Base-by-base conservation (phyloP, 441 rosid species). In the Populus trichocarpa region DNA sequence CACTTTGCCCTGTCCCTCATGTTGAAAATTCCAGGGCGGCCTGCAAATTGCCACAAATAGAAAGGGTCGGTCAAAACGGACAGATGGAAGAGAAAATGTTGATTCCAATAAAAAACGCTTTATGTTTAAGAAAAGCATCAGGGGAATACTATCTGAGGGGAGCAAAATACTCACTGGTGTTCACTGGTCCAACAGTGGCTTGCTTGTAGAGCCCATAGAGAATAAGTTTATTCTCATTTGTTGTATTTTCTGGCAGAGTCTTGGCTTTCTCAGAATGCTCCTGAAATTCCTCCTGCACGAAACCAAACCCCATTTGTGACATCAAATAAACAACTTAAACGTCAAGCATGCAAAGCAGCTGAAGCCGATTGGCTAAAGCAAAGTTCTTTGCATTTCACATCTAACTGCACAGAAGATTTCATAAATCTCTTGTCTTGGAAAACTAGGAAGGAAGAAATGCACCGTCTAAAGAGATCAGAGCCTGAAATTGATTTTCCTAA, bases 171-270 rank as follows among this genome's bases (percentile, higher is more conserved):
- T 85, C 46, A 93, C 99, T 36, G 75, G 97, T 92, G 85, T 78
- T 84, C 76, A 96, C 99, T 46, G 91, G 88, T 26, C 99, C 99
- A 46, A 88, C 81, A 0, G 90, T 91, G 81, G 93, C 91, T 83
- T 91, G 97, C 93, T 96, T 96, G 89, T 6, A 96, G 22, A 96
- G 96, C 2, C 97, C 98, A 71, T 96, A 96, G 18, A 96, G 92
- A 76, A 94, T 92, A 40, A 96, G 98, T 86, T 86, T 89, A 88
- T 76, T 84, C 67, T 88, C 97, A 42, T 96, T 88, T 5, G 97
- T 83, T 46, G 97, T 90, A 3, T 8, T 82, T 79, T 85, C 91
- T 8, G 90, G 89, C 79, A 89, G 81, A 69, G 87, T 86, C 90
- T 84, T 88, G n/a, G 87, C 89, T 77, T 86, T 85, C 92, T 81